Percentiles rank a stretch among this genome's conserved stretches.
Conservation (phyloP, 2,329 filamentous ascomycete genomes). For the Xylaria sp. region DNA sequence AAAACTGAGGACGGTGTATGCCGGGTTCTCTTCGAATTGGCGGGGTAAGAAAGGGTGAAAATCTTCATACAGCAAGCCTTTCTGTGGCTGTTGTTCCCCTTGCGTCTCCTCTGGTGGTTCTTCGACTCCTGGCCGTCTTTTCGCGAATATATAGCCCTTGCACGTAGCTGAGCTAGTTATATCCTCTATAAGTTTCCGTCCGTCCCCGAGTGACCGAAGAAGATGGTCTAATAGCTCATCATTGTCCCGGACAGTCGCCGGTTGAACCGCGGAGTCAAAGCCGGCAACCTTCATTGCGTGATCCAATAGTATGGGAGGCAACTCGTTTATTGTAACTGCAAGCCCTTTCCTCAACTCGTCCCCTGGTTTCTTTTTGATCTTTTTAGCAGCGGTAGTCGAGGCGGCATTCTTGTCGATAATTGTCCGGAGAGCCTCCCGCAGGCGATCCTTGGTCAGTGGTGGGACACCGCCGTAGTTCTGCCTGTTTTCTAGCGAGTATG, state of each 20-base stretch:
- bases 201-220: conserved; percentile 74
- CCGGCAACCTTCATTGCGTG: conserved; percentile 77
- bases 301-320: conserved; percentile 87
- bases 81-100: conserved; percentile 52
- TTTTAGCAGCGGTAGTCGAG: conserved; percentile 65
- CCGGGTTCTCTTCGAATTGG: conserved; percentile 77
- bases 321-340: conserved; percentile 85
- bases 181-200: conserved; percentile 73
- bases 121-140: conserved; percentile 55
- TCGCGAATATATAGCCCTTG: conserved; percentile 90
- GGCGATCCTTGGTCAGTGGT: conserved; percentile 75
- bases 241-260: conserved; percentile 75
- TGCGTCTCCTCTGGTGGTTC: conserved; percentile 46
- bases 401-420: conserved; percentile 68
- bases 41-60: conserved; percentile 91
- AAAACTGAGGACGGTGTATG: conserved; percentile 77
- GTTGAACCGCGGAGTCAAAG: conserved; percentile 75
- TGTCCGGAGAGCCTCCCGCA: conserved; percentile 74
- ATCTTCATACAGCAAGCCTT: conserved; percentile 82
- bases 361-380: conserved; percentile 76
- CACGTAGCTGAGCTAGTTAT: conserved; percentile 73
- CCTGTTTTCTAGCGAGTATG: conserved; percentile 82
- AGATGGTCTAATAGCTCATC: conserved; percentile 72
- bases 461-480: conserved; percentile 86
- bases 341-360: conserved; percentile 83